A percentile compares a stretch with the other conserved stretches of the same genome.
Evolutionary conservation across 2,329 filamentous ascomycete species (phyloP).

Genomic region (Didymella exigua): DNA sequence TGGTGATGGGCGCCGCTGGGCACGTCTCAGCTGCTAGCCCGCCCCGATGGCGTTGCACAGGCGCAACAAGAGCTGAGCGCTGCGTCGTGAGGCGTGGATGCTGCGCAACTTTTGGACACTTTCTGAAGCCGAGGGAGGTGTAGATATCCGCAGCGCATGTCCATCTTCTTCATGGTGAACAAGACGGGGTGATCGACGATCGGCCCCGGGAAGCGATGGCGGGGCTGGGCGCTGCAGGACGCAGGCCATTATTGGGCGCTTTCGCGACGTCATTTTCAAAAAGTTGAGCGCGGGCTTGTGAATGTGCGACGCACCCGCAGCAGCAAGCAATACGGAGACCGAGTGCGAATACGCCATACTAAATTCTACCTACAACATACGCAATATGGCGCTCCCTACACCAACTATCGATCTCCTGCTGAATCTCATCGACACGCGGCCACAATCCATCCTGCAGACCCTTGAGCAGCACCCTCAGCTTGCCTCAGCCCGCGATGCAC

Average conservation of each 20-base stretch:
- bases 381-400: slow-evolving; percentile 39
- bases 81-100: not conserved
- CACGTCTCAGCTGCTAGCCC: slow-evolving; percentile 16
- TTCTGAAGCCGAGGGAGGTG: not conserved
- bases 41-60: slow-evolving; percentile 7
- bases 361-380: not conserved
- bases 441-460: slow-evolving; percentile 72
- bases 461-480: slow-evolving; percentile 76
- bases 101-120: not conserved
- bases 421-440: slow-evolving; percentile 77
- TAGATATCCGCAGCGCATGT: not conserved
- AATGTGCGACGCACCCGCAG: not conserved
- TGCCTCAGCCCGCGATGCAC: slow-evolving; percentile 80
- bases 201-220: slow-evolving; percentile 5
- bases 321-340: not conserved
- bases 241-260: too few species aligned
- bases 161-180: not conserved
- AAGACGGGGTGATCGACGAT: slow-evolving; percentile 2
- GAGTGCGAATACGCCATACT: slow-evolving; percentile 7
- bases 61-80: slow-evolving; percentile 2
- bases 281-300: slow-evolving; percentile 1
- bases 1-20: slow-evolving; percentile 11
- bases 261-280: slow-evolving; percentile 25
- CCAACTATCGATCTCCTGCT: slow-evolving; percentile 55
- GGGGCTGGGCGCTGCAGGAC: slow-evolving; percentile 3